Percentiles rank a stretch among this genome's conserved stretches.
phyloP scores from a whole-genome alignment of 176 grass and related monocot genomes.

The Bonia amplexicaulis region DNA sequence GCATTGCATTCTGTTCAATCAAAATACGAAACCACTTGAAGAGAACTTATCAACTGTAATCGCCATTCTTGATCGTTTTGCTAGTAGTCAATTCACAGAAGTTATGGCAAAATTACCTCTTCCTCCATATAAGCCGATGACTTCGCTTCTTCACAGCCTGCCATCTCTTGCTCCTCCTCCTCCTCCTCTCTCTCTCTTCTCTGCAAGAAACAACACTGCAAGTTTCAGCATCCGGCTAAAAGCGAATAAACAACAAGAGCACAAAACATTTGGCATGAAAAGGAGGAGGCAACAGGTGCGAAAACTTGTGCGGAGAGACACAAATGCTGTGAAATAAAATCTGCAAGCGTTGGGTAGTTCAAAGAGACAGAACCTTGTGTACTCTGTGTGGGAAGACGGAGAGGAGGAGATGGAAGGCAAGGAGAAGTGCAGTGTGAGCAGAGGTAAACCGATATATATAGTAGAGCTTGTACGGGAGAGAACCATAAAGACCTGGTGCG shows the following conservation, averaged over 20 bases:
- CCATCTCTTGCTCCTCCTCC: conserved; percentile 41
- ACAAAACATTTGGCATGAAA: background rate
- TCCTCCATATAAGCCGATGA: conserved; percentile 40
- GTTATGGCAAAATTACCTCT: conserved; percentile 50
- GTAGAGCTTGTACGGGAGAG: conserved; percentile 17
- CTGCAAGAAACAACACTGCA: conserved; percentile 24
- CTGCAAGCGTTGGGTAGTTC: conserved; percentile 21
- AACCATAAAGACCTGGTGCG: background rate
- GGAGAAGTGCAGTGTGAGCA: conserved; percentile 23
- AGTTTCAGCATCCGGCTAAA: conserved; percentile 5
- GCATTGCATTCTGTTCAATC: background rate
- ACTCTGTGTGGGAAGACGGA: background rate
- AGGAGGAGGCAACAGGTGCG: background rate
- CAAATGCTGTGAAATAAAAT: background rate
- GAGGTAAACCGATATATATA: conserved; percentile 13
- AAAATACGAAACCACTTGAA: background rate
- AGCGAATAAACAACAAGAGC: background rate
- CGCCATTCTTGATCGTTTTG: background rate
- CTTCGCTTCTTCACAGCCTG: conserved; percentile 45
- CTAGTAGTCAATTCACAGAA: background rate
- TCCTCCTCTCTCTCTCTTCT: conserved; percentile 26
- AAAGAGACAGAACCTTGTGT: conserved; percentile 47
- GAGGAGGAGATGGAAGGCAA: background rate
- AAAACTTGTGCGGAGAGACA: background rate
- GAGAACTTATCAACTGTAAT: background rate